Percentiles rank a stretch among this genome's conserved stretches.
These are phyloP conservation scores for Saccharomycopsis sp. DNA, from an alignment of 805 yeast species.

Conservation along the genomic window DNA sequence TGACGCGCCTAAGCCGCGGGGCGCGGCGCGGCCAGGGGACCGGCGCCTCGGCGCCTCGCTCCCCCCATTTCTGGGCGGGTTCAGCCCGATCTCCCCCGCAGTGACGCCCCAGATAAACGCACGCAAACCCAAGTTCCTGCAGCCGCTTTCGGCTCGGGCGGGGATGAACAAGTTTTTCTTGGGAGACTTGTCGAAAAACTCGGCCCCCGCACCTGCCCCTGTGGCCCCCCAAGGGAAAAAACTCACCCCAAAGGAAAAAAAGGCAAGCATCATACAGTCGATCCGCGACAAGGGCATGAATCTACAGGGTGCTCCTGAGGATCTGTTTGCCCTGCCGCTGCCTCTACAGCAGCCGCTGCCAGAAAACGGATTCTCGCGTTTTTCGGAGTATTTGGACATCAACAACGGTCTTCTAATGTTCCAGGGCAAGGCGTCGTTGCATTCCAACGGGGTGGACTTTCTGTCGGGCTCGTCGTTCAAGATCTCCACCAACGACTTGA, in stretches of 20 bases:
- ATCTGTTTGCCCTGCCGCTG: background rate
- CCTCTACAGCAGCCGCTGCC: background rate
- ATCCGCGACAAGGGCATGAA: background rate
- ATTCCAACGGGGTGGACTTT: slow-evolving; percentile 88
- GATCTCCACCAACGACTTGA: slow-evolving; percentile 78
- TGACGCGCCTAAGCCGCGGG: too few species aligned
- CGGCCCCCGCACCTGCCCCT: background rate
- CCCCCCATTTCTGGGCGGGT: background rate
- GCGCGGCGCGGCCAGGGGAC: too few species aligned
- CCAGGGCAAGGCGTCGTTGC: slow-evolving; percentile 87
- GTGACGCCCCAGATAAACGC: background rate
- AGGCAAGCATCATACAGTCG: background rate
- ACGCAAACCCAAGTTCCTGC: background rate
- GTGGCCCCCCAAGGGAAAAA: background rate
- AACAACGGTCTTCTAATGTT: slow-evolving; percentile 88
- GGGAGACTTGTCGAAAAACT: background rate
- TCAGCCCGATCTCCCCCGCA: background rate
- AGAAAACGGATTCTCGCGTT: slow-evolving; percentile 69
- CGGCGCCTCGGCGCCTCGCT: too few species aligned
- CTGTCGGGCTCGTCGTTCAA: slow-evolving; percentile 81
- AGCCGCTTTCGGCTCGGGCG: background rate
- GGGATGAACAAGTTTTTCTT: background rate
- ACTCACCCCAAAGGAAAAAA: background rate
- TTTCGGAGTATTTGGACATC: slow-evolving; percentile 82
- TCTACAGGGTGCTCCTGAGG: background rate